A percentile compares a stretch with the other conserved stretches of the same genome.
Conservation (phyloP, 2,329 filamentous ascomycete species). For the Gliomastix tumulicola region DNA sequence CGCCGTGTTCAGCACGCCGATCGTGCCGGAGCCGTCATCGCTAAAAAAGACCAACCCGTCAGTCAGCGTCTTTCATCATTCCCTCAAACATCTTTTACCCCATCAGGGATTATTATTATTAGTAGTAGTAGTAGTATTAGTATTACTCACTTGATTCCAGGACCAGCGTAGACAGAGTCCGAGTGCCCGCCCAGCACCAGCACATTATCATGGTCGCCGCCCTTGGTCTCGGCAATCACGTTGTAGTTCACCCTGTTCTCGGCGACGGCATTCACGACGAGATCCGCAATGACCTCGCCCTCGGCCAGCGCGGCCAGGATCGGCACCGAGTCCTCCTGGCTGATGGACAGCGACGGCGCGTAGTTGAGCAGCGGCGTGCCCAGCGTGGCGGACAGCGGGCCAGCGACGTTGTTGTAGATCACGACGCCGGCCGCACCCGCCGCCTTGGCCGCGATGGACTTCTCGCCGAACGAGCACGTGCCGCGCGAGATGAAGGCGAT, state of each 20-base stretch:
- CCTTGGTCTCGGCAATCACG: conserved; percentile 40
- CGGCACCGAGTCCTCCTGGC: conserved; percentile 32
- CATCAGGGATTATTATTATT: too few relatives aligned
- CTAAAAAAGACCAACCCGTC: conserved; percentile 9
- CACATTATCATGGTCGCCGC: conserved; percentile 38
- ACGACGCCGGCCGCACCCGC: conserved; percentile 51
- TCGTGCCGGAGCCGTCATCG: conserved; percentile 52
- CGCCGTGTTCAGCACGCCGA: conserved; percentile 37
- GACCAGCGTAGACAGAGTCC: conserved; percentile 38
- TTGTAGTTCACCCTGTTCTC: conserved; percentile 41
- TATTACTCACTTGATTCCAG: conserved; percentile 51
- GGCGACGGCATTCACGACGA: conserved; percentile 38
- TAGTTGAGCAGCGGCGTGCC: conserved; percentile 38
- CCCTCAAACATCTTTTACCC: too few relatives aligned
- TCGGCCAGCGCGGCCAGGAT: conserved; percentile 19
- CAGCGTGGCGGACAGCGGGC: conserved; percentile 44
- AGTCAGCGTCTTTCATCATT: neutral
- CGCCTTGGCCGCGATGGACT: conserved; percentile 47
- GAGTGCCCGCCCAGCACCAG: conserved; percentile 40
- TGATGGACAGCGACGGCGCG: conserved; percentile 45
- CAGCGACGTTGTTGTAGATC: conserved; percentile 56
- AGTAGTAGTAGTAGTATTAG: too few relatives aligned
- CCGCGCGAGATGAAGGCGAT: conserved; percentile 57
- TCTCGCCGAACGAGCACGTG: conserved; percentile 49
- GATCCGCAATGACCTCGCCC: conserved; percentile 21